A percentile compares a stretch with the other conserved stretches of the same genome.
phyloP scores from a whole-genome alignment of 495 filamentous ascomycete species.

The Cudoniella acicularis region DNA sequence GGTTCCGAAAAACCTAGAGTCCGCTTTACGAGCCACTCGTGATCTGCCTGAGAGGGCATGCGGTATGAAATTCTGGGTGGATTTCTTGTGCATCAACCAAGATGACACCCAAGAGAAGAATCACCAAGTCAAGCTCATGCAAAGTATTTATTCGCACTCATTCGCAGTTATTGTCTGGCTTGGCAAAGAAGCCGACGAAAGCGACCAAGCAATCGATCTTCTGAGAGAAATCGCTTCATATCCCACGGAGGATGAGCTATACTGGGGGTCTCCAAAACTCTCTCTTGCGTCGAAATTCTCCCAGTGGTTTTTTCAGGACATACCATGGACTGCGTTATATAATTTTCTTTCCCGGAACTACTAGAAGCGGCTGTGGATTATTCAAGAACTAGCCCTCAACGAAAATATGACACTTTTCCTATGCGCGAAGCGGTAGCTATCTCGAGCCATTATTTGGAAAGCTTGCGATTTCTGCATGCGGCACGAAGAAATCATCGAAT shows the following conservation, averaged over 20 bases:
- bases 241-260: background rate
- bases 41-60: background rate
- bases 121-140: background rate
- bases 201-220: background rate
- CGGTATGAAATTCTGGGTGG: background rate
- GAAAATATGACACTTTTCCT: background rate
- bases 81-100: background rate
- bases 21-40: background rate
- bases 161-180: background rate
- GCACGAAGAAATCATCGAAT: background rate
- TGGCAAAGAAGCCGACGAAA: background rate
- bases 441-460: background rate
- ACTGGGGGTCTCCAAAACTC: background rate
- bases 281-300: background rate
- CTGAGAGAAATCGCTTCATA: background rate
- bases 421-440: background rate
- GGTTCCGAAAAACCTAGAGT: background rate
- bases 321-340: background rate
- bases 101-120: background rate
- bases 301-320: background rate
- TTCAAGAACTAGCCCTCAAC: background rate
- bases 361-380: background rate
- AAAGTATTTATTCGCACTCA: background rate
- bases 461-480: background rate
- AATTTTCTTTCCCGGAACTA: background rate